Base-by-base conservation (phyloP, 164 flowering plant species). In the Echeveria elegans region DNA sequence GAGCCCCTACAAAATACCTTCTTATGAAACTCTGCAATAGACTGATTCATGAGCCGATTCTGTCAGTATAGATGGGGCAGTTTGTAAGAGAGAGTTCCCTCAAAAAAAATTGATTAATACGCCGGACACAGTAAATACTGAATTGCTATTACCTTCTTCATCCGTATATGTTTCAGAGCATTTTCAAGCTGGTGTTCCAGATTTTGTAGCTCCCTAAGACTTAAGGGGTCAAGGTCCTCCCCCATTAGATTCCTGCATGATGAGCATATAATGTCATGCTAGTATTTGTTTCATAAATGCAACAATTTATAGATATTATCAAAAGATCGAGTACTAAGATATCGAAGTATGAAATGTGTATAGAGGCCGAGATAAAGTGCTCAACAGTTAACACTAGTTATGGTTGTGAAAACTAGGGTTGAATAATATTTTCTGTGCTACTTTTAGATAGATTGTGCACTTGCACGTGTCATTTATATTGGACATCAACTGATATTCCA, bases 1-100 rank as follows among this genome's bases (percentile, higher is more conserved):
- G 28, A 26, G 58, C 36, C 12, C 6, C 11, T 32, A 14, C 34
- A 8, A 21, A 6, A 5, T 69, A 83, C 90, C 86, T 78, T 83
- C 66, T 74, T 86, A 71, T 83, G 85, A 18, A 83, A 86, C 75
- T 76, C 81, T 19, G 86, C 71, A 66, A 86, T 77, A 64, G 87
- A 83, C 71, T 83, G 83, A 64, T 64, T 40, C 90, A 86, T 83
- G 26, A 78, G 66, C 67, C 83, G 83, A 66, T 83, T 83, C 90
- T 85, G 83, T 68, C 78, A 66, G 52, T 1, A 50, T n/a, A 24
- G 26, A 48, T 48, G 56, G 23, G 4, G 3, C 29, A 53, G 24
- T 26, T 31, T 24, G 60, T 53, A 53, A 53, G 29, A 23, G 56
- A 19, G 26, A 50, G 26, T n/a, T 5, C 23, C 0, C 26, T 50